These are phyloP conservation scores for Sporothrix euskadiensis DNA, from an alignment of 2,329 filamentous ascomycete species.

Conservation along the genomic window DNA sequence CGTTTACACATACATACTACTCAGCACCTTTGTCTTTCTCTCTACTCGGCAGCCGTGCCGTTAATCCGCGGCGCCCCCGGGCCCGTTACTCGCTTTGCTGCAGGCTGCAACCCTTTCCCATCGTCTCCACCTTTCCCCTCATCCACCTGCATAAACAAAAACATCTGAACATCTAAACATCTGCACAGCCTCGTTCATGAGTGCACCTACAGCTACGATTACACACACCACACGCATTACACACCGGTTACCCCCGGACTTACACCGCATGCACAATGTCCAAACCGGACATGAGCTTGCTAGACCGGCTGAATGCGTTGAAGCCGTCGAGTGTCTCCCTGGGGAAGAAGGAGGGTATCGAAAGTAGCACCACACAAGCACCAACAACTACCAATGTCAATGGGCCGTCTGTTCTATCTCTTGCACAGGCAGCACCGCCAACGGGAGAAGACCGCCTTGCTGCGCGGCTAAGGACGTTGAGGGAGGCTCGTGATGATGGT, in stretches of 20 bases:
- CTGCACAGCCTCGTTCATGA: conserved; percentile 10
- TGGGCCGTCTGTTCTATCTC: not conserved
- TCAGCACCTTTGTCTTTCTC: not conserved
- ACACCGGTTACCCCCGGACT: not conserved
- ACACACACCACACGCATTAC: not conserved
- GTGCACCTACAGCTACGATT: not conserved
- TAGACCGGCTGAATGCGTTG: conserved; percentile 58
- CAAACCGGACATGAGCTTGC: conserved; percentile 47
- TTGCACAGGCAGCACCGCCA: conserved; percentile 31
- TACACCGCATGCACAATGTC: not conserved
- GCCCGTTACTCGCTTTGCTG: not conserved
- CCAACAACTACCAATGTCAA: not conserved
- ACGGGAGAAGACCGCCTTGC: conserved; percentile 55
- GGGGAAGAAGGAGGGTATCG: conserved; percentile 33
- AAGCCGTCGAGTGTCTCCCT: conserved; percentile 44
- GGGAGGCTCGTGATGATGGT: conserved; percentile 40
- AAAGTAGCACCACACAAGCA: not conserved
- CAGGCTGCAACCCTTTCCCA: conserved; percentile 9
- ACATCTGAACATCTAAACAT: not conserved
- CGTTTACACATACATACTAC: not conserved
- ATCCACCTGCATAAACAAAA: not conserved
- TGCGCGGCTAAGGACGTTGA: conserved; percentile 53
- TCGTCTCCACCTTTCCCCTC: conserved; percentile 3
- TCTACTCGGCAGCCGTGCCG: not conserved
- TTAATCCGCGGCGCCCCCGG: not conserved